Percentiles rank a stretch among this genome's conserved stretches.
phyloP scores from a whole-genome alignment of 495 filamentous ascomycete species.

The Amphirosellinia nigrospora region DNA sequence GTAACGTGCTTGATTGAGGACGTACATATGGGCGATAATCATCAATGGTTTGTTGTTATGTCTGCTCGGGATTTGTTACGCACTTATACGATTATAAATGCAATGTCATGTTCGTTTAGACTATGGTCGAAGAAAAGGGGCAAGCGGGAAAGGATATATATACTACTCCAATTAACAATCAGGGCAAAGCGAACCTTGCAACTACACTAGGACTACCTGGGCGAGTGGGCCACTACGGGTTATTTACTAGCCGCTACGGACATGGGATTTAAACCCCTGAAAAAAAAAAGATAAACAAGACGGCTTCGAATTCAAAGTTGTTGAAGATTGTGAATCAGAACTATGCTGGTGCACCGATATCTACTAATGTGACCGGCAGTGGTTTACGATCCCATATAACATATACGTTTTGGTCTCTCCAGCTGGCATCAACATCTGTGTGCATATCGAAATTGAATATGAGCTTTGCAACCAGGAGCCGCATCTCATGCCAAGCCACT shows the following conservation, averaged over 20 bases:
- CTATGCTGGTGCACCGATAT: conserved; percentile 8
- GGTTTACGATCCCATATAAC: conserved; percentile 41
- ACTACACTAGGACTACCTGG: background rate
- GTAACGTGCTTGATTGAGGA: background rate
- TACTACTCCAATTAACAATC: background rate
- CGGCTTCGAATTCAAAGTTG: background rate
- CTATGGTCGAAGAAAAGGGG: background rate
- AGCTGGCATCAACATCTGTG: conserved; percentile 41
- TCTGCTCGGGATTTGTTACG: background rate
- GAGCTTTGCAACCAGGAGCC: conserved; percentile 47
- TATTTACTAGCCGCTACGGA: background rate
- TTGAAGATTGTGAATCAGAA: background rate
- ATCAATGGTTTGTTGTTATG: background rate
- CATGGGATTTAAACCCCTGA: background rate
- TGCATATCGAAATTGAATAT: conserved; percentile 48
- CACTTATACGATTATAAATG: background rate
- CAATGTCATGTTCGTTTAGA: background rate
- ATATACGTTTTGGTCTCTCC: conserved; percentile 30
- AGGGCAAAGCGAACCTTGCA: background rate
- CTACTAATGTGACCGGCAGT: conserved; percentile 4
- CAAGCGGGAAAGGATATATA: background rate
- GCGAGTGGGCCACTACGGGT: background rate
- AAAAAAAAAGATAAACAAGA: background rate
- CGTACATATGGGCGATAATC: background rate
- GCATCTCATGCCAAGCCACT: conserved; percentile 49